Percentiles rank a stretch among this genome's conserved stretches.
phyloP scores from a whole-genome alignment of 2,329 filamentous ascomycete genomes.

The Diaporthe sp. region DNA sequence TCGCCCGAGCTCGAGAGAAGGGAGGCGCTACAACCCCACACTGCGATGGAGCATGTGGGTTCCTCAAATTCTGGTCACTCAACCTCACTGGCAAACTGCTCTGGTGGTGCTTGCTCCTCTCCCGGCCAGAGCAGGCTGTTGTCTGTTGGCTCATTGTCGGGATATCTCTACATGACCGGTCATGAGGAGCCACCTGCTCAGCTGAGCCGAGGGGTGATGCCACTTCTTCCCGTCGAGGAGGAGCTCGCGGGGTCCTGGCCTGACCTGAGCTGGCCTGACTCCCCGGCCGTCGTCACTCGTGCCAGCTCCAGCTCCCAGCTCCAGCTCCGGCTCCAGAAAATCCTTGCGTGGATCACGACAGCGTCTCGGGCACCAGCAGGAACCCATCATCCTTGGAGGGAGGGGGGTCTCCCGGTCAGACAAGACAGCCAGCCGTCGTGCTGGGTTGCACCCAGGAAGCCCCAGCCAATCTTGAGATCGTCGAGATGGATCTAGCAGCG shows the following conservation, averaged over 20 bases:
- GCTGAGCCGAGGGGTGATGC: constrained; percentile 32
- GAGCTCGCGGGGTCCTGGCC: constrained; percentile 5
- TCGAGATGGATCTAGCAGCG: constrained; percentile 40
- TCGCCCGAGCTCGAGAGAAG: neutral
- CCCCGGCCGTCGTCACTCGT: constrained; percentile 19
- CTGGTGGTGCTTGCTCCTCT: constrained; percentile 22
- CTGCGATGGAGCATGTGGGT: constrained; percentile 38
- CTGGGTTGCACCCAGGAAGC: constrained; percentile 23
- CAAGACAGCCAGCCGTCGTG: constrained; percentile 25
- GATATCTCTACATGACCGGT: neutral
- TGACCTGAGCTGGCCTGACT: neutral
- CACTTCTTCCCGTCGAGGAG: neutral
- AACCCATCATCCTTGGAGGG: constrained; percentile 4
- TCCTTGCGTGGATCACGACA: constrained; percentile 33
- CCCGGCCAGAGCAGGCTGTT: constrained; percentile 7
- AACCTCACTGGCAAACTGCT: constrained; percentile 17
- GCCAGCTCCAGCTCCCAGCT: constrained; percentile 18
- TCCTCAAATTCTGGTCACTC: constrained; percentile 31
- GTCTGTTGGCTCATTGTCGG: constrained; percentile 8
- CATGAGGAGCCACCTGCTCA: constrained; percentile 11
- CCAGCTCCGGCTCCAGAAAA: constrained; percentile 29
- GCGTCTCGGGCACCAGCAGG: constrained; percentile 32
- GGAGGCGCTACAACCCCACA: constrained; percentile 35
- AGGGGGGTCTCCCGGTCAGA: constrained; percentile 23
- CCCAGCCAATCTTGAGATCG: constrained; percentile 39